Base-by-base conservation (phyloP, 2,329 filamentous ascomycete species). In the Apiospora phragmitis region DNA sequence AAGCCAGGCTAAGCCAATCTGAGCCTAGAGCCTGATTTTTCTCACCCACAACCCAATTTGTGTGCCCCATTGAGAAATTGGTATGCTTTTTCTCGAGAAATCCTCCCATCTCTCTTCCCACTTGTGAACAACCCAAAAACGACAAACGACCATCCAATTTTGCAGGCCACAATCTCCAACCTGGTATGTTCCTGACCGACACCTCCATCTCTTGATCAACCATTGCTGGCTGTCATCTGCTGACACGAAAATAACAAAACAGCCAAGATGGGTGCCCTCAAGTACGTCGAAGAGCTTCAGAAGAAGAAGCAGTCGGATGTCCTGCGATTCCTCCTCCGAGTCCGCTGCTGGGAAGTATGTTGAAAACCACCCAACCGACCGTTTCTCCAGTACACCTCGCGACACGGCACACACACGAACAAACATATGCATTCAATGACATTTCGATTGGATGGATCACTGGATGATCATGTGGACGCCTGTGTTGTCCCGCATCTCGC, bases 251-350 rank as follows among this genome's bases (percentile, higher is more conserved):
- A 47, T 14, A n/a, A 32, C 3, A 32, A 41, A 74, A 79, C 78
- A 89, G 87, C 82, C 84, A 90, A 95, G 91, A 98, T 98, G 96
- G 96, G 96, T 93, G 95, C 95, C 90, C 94, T 98, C 87, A 99
- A 99, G 90, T 99, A 97, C 90, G 94, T 99, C 89, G 97, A 99
- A 92, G 96, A 99, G 92, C 93, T 99, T 90, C 94, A 98, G 88
- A 98, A 99, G 94, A 98, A 97, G 94, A 99, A 99, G 94, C 96
- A 99, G 93, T 97, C 94, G 86, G 96, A 99, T 91, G 93, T 99
- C 84, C 94, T 98, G 90, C 95, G 95, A 90, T 99, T 99, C 92
- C 93, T 99, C 89, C 94, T 98, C 87, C 95, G 94, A 86, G 94
- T 97, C 85, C 95, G 96, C 89, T 99, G 96, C 95, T 99, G 96